A percentile compares a stretch with the other conserved stretches of the same genome.
phyloP scores from a whole-genome alignment of 2,329 filamentous ascomycete genomes.

The Lecanicillium sp. region DNA sequence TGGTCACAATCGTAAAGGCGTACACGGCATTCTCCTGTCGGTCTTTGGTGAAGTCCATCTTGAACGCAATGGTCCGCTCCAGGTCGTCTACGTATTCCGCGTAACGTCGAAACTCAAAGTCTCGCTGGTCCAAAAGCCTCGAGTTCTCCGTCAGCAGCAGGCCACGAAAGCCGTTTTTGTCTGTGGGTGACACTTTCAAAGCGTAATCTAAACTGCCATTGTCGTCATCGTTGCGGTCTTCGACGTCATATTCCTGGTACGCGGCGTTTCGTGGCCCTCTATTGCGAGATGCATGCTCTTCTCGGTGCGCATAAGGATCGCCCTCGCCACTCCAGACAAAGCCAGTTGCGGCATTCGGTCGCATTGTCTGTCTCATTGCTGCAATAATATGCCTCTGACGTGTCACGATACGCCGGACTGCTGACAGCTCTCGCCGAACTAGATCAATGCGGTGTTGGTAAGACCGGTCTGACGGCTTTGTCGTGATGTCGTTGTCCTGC shows the following conservation, averaged over 20 bases:
- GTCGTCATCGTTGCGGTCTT: conserved; percentile 19
- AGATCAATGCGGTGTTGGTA: conserved; percentile 36
- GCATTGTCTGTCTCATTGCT: conserved; percentile 21
- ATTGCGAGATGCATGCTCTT: not conserved
- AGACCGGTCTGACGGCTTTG: conserved; percentile 33
- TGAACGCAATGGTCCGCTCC: conserved; percentile 27
- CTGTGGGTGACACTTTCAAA: conserved; percentile 31
- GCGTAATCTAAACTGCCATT: conserved; percentile 20
- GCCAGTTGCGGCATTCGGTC: conserved; percentile 16
- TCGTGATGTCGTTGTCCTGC: conserved; percentile 35
- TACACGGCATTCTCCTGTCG: conserved; percentile 43
- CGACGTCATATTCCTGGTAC: conserved; percentile 16
- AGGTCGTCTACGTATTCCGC: conserved; percentile 27
- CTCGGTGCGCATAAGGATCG: conserved; percentile 2
- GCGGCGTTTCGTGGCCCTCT: not conserved
- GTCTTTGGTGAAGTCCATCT: conserved; percentile 36
- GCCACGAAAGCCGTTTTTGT: conserved; percentile 31
- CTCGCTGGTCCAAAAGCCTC: conserved; percentile 31
- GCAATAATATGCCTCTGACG: conserved; percentile 28
- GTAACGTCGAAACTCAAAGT: conserved; percentile 27
- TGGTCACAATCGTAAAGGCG: conserved; percentile 44
- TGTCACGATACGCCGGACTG: conserved; percentile 30
- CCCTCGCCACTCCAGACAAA: conserved; percentile 16
- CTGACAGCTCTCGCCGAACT: conserved; percentile 35
- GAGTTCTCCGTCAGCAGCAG: conserved; percentile 35